Evolutionary conservation across 306 rosid species (phyloP), one percentile per base, ranked within the genome.

Genomic region (Cucumis cinereus): DNA sequence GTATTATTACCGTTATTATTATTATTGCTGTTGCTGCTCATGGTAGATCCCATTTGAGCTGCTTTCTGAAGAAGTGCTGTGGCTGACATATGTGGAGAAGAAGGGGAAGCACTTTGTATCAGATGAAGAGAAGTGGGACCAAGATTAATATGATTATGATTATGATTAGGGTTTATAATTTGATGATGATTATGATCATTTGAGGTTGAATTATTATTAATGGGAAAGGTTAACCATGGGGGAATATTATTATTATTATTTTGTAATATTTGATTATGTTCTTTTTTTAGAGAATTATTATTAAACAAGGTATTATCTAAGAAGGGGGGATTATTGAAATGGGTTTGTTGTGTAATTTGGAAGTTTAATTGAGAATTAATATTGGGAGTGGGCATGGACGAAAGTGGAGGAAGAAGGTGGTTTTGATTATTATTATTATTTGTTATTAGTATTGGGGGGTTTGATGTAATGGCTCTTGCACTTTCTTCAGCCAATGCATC

Each of bases 31-130:
- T 26, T 60, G 36, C 8, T 24, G 84, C 89, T 86, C 83, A 85
- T 86, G 63, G 96, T 90, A 70, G 97, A 88, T 72, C 99, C 99
- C 90, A 94, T 90, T 77, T 92, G 92, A 67, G 99, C 93, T 78
- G 99, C 98, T 82, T 90, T 95, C 86, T 95, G 99, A 15, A 95
- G 89, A 86, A 95, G 83, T 54, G 98, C 99, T 62, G 98, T 92
- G 81, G 99, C 99, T 76, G 99, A 92, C 93, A 95, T 89, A 83
- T 90, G 92, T 3, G 96, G 84, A n/a, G 93, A 86, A 20, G 89
- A 76, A 3, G 82, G 72, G 47, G 89, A 54, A 70, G 63, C 26
- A 20, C 28, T 58, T 85, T 89, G 86, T 83, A 50, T 50, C 16
- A 54, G 84, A 62, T 58, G 89, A 35, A 86, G 81, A 83, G 90